These are phyloP conservation scores for Flaveria bidentis DNA, from an alignment of 129 eudicot genomes.

Conservation along the genomic window DNA sequence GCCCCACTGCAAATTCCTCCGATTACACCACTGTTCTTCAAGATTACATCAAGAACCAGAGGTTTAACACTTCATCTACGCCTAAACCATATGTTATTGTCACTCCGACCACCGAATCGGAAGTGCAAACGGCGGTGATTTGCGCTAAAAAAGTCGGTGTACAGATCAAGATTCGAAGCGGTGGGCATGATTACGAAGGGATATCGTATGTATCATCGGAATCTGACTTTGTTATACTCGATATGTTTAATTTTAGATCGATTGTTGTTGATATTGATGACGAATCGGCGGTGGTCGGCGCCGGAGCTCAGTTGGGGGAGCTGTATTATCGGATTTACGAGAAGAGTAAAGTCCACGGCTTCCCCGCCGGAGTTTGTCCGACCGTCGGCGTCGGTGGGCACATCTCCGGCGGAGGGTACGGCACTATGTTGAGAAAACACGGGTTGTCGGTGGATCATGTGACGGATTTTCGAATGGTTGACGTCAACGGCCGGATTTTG, in stretches of 20 bases:
- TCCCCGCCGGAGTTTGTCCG: conserved; percentile 45
- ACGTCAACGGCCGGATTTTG: conserved; percentile 14
- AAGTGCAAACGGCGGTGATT: conserved; percentile 12
- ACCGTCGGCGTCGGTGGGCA: conserved; percentile 44
- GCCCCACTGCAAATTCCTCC: conserved; percentile 2
- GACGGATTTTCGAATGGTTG: conserved; percentile 19
- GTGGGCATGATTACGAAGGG: conserved; percentile 49
- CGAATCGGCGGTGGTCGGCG: conserved; percentile 37
- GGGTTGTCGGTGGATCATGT: conserved; percentile 32
- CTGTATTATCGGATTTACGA: conserved; percentile 32
- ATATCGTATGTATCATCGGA: conserved; percentile 33
- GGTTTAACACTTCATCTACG: conserved; percentile 6
- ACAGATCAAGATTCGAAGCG: conserved; percentile 33
- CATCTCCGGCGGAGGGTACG: conserved; percentile 27
- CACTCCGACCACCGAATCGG: conserved; percentile 9
- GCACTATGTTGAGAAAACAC: conserved; percentile 23
- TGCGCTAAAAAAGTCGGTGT: conserved; percentile 8
- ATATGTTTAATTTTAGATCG: conserved; percentile 31
- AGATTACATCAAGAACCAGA: conserved; percentile 24
- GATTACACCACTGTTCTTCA: conserved; percentile 13
- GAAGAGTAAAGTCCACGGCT: conserved; percentile 33
- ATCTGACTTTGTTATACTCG: conserved; percentile 29
- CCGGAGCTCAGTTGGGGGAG: conserved; percentile 40
- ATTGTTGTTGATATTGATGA: conserved; percentile 6
- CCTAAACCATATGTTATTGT: conserved; percentile 19